phyloP scores from a whole-genome alignment of 2,329 filamentous ascomycete genomes.

The Arthrobotrys conoides region DNA sequence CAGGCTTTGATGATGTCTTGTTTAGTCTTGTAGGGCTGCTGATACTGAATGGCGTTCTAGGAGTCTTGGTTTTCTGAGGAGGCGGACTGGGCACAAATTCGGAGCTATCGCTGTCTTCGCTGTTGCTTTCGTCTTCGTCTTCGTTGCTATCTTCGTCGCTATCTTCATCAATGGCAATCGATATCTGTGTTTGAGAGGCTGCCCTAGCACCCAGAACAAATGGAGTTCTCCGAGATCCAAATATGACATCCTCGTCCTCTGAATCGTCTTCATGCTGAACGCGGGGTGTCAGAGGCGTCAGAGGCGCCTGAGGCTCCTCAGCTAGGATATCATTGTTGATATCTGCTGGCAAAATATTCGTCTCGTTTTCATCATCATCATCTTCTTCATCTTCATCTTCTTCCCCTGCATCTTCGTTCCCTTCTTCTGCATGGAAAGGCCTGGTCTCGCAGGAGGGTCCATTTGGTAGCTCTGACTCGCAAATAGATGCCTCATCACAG shows the following conservation, averaged over 20 bases:
- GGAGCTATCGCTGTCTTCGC: constrained; percentile 11
- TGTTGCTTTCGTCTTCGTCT: not conserved
- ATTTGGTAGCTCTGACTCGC: not conserved
- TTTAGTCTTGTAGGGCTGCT: constrained; percentile 38
- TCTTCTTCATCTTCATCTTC: no score
- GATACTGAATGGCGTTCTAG: constrained; percentile 23
- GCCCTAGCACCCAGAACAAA: constrained; percentile 18
- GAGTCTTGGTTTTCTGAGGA: constrained; percentile 25
- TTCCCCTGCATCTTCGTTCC: no score
- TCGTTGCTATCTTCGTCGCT: constrained; percentile 5
- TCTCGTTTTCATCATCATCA: not conserved
- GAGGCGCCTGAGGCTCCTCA: not conserved
- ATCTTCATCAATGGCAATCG: constrained; percentile 32
- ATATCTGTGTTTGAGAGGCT: constrained; percentile 8
- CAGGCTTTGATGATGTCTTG: not conserved
- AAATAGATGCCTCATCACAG: constrained; percentile 29
- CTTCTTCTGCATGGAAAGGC: not conserved
- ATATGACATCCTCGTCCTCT: constrained; percentile 39
- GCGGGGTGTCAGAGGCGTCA: constrained; percentile 7
- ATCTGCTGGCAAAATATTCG: constrained; percentile 6
- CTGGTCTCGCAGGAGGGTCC: no score
- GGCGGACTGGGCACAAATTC: constrained; percentile 15
- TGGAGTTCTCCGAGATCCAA: constrained; percentile 32
- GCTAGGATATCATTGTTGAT: not conserved
- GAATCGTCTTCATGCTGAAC: constrained; percentile 21